Conservation (phyloP, 768 basidiomycete species). For the Tephrocybe rancida region DNA sequence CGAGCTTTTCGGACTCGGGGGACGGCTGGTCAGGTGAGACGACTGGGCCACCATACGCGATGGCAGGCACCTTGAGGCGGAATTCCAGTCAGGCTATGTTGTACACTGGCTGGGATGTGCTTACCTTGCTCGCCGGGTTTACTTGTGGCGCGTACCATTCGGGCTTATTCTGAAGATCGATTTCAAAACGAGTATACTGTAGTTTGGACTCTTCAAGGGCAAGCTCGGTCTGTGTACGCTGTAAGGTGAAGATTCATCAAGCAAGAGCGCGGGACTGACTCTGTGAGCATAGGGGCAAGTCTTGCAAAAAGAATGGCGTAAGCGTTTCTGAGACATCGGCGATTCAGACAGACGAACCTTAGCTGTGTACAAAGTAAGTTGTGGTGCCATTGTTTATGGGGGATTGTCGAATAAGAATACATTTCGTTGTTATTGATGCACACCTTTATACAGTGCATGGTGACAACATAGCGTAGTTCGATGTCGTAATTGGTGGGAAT, state of each 20-base stretch:
- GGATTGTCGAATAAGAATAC: no score
- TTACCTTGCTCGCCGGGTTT: conserved; percentile 68
- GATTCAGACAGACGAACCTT: background rate
- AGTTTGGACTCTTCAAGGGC: conserved; percentile 60
- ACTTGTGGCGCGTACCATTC: conserved; percentile 68
- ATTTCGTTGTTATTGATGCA: no score
- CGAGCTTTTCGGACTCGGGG: conserved; percentile 58
- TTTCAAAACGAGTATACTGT: conserved; percentile 51
- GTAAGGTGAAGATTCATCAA: background rate
- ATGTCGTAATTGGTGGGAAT: background rate
- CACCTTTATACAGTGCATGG: no score
- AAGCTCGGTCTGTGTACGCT: conserved; percentile 48
- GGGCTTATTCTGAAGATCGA: conserved; percentile 67
- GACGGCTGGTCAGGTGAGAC: conserved; percentile 59
- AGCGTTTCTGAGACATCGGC: no score
- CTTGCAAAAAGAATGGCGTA: conserved; percentile 29
- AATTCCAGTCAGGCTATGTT: background rate
- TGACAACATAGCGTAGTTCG: background rate
- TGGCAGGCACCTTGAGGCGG: conserved; percentile 50
- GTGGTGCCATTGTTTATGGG: background rate
- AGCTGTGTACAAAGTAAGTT: conserved; percentile 16
- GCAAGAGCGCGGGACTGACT: conserved; percentile 30
- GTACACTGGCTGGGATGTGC: conserved; percentile 2
- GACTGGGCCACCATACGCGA: conserved; percentile 63
- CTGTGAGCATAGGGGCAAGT: conserved; percentile 63